These are phyloP conservation scores for Echinochloa phyllopogon DNA, from an alignment of 176 grass and related monocot genomes.

Conservation along the genomic window DNA sequence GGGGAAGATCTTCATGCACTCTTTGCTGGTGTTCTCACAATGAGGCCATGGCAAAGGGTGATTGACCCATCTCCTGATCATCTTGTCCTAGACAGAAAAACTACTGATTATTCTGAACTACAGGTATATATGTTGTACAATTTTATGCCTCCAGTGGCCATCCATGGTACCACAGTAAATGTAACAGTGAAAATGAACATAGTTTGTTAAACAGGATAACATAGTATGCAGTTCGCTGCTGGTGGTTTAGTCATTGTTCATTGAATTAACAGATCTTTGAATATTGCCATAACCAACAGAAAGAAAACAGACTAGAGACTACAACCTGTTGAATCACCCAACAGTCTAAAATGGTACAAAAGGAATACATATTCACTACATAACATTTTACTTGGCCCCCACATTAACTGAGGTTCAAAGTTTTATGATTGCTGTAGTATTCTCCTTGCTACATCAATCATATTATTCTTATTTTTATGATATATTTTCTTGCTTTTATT, in stretches of 20 bases:
- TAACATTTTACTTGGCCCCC: not conserved
- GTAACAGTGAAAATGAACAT: constrained; percentile 22
- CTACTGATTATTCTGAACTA: constrained; percentile 70
- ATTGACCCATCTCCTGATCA: constrained; percentile 89
- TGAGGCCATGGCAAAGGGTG: constrained; percentile 90
- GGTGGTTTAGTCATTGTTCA: constrained; percentile 6
- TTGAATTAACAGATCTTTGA: not conserved
- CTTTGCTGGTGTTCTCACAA: constrained; percentile 92
- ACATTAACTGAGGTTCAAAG: not conserved
- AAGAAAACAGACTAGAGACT: not conserved
- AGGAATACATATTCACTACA: not conserved
- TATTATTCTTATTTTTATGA: not conserved
- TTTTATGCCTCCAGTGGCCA: constrained; percentile 2
- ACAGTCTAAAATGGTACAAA: not conserved
- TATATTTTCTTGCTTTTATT: not conserved
- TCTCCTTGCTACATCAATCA: not conserved
- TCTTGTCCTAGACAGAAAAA: constrained; percentile 59
- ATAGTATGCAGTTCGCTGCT: not conserved
- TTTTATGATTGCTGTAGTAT: not conserved
- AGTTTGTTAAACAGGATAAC: constrained; percentile 7
- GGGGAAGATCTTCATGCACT: constrained; percentile 84
- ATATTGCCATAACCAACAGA: not conserved
- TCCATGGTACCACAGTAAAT: constrained; percentile 4
- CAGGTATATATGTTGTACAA: constrained; percentile 61
- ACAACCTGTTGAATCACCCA: not conserved